Percentiles rank a stretch among this genome's conserved stretches.
Conservation (phyloP, 2,329 filamentous ascomycete genomes). For the Hymenoscyphus albidus region DNA sequence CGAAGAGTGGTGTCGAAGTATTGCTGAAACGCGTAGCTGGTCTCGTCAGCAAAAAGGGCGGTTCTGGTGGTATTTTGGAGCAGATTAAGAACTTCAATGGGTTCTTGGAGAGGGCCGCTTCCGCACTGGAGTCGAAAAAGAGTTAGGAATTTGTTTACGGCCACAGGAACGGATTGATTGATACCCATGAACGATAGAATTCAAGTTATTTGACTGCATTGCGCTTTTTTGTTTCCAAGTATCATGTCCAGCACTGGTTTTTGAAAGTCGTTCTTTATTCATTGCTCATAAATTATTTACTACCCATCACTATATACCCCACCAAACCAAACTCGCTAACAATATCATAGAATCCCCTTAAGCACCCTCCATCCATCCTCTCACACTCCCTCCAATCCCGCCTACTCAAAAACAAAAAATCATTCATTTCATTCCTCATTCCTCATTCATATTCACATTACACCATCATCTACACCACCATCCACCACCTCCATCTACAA, state of each 20-base stretch:
- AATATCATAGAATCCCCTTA: too few relatives aligned
- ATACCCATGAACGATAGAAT: not conserved
- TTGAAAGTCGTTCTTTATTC: not conserved
- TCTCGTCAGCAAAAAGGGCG: constrained; percentile 48
- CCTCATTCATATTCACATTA: too few relatives aligned
- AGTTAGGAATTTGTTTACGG: constrained; percentile 13
- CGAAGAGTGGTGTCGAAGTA: constrained; percentile 54
- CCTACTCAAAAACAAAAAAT: too few relatives aligned
- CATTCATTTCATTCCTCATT: too few relatives aligned
- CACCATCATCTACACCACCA: too few relatives aligned
- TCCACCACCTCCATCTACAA: too few relatives aligned
- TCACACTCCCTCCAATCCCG: too few relatives aligned
- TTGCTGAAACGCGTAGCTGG: constrained; percentile 51
- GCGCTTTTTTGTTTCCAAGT: not conserved
- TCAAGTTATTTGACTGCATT: not conserved
- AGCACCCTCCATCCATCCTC: too few relatives aligned
- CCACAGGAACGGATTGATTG: not conserved
- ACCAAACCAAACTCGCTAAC: too few relatives aligned
- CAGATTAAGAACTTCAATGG: constrained; percentile 60
- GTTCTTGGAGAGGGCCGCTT: constrained; percentile 58
- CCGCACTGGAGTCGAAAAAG: constrained; percentile 46
- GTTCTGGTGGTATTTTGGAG: constrained; percentile 50
- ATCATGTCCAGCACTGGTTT: not conserved
- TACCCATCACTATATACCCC: too few relatives aligned
- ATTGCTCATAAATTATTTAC: too few relatives aligned